phyloP scores from a whole-genome alignment of 2,329 filamentous ascomycete genomes.

The Ceratocystis variospora region DNA sequence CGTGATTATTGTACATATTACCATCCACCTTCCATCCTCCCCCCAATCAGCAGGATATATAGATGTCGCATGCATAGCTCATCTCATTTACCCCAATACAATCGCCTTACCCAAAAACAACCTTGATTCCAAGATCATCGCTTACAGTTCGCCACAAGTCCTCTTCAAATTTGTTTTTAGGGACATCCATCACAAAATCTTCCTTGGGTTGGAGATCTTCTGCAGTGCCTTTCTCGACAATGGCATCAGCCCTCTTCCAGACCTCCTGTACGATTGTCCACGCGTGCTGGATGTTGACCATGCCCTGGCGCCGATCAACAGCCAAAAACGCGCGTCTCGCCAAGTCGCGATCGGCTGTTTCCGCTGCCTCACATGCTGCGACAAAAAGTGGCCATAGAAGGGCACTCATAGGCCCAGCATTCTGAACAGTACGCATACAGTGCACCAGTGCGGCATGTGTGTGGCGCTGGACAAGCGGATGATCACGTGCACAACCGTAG shows the following conservation, averaged over 20 bases:
- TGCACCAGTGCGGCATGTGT: conserved; percentile 37
- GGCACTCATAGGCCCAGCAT: conserved; percentile 47
- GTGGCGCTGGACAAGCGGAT: conserved; percentile 41
- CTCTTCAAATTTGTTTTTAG: conserved; percentile 20
- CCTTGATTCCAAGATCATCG: conserved; percentile 42
- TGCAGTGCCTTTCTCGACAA: conserved; percentile 15
- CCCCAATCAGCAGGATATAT: not conserved
- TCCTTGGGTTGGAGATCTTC: not conserved
- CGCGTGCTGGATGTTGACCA: conserved; percentile 49
- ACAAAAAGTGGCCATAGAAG: conserved; percentile 55
- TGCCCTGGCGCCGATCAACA: conserved; percentile 45
- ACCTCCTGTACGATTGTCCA: conserved; percentile 49
- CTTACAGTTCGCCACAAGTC: conserved; percentile 46
- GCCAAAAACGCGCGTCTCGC: conserved; percentile 39
- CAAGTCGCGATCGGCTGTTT: conserved; percentile 35
- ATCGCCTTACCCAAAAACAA: conserved; percentile 41
- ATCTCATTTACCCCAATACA: too few relatives aligned
- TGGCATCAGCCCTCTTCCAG: conserved; percentile 40
- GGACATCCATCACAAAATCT: not conserved
- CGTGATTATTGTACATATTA: conserved; percentile 1
- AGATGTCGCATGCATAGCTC: not conserved
- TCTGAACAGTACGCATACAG: conserved; percentile 41
- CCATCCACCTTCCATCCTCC: not conserved
- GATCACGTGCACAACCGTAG: conserved; percentile 33
- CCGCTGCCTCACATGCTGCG: conserved; percentile 45